Evolutionary conservation across 2,329 filamentous ascomycete species (phyloP).

Genomic region (Scedosporium aurantiacum): DNA sequence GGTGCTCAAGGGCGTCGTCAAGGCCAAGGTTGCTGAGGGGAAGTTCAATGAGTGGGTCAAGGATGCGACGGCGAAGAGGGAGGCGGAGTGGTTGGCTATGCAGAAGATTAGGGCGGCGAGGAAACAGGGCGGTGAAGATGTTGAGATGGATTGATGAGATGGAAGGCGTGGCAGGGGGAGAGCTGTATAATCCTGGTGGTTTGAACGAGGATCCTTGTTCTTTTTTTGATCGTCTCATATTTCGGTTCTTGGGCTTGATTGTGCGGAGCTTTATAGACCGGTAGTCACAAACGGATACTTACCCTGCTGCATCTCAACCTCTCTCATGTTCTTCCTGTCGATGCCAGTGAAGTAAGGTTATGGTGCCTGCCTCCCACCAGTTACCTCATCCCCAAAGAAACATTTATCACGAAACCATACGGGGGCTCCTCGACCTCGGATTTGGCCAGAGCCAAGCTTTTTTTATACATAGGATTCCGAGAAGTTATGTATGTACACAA

Average conservation of each 20-base stretch:
- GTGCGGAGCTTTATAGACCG: neutral
- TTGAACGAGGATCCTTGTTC: neutral
- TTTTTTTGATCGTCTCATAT: neutral
- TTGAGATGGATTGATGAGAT: conserved; percentile 26
- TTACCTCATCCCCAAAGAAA: too few relatives aligned
- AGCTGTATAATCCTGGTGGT: neutral
- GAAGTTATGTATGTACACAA: neutral
- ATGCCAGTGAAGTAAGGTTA: too few relatives aligned
- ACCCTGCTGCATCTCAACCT: too few relatives aligned
- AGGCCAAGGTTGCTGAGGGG: conserved; percentile 56
- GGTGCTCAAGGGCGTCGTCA: conserved; percentile 77
- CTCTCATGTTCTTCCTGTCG: too few relatives aligned
- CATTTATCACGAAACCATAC: too few relatives aligned
- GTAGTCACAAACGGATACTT: neutral
- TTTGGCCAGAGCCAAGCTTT: neutral
- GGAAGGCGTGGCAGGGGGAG: neutral
- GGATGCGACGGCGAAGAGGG: conserved; percentile 49
- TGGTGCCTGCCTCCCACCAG: too few relatives aligned
- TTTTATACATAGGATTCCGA: neutral
- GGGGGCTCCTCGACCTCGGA: too few relatives aligned
- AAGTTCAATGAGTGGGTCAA: conserved; percentile 57
- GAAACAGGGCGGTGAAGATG: conserved; percentile 26
- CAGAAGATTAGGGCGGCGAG: conserved; percentile 23
- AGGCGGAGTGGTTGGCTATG: conserved; percentile 15
- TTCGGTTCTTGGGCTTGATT: neutral